These are phyloP conservation scores for Hirsutella thompsonii DNA, from an alignment of 2,329 filamentous ascomycete species.

Conservation along the genomic window DNA sequence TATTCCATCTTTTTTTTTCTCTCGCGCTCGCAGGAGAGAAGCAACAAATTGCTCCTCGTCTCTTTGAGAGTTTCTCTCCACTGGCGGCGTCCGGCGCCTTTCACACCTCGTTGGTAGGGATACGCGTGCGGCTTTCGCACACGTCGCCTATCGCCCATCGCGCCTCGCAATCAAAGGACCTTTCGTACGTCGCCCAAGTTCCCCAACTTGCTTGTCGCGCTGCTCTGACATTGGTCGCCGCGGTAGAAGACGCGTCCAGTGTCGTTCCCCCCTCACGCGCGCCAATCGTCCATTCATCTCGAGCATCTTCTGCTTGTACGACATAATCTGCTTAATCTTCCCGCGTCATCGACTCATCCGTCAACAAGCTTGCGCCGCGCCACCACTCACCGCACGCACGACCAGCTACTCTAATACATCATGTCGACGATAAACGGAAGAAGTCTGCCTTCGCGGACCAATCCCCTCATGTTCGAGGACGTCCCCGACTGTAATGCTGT, in stretches of 20 bases:
- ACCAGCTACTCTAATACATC: conserved; percentile 10
- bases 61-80: too few species aligned
- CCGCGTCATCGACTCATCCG: neutral
- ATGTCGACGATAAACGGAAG: conserved; percentile 25
- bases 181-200: neutral
- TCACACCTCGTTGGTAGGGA: too few species aligned
- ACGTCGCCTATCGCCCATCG: too few species aligned
- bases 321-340: neutral
- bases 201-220: neutral
- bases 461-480: conserved; percentile 53
- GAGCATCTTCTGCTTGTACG: conserved; percentile 2
- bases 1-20: too few species aligned
- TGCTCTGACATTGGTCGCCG: neutral
- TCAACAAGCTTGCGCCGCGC: conserved; percentile 13
- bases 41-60: too few species aligned
- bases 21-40: too few species aligned
- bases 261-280: neutral
- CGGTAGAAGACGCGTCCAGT: neutral
- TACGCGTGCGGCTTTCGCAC: too few species aligned
- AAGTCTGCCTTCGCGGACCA: conserved; percentile 46
- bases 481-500: conserved; percentile 45
- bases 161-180: too few species aligned
- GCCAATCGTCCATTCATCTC: neutral
- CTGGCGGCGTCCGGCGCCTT: too few species aligned
- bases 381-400: conserved; percentile 4